These are phyloP conservation scores for Cymbopogon flexuosus DNA, from an alignment of 202 grass and related monocot species.

Conservation along the genomic window DNA sequence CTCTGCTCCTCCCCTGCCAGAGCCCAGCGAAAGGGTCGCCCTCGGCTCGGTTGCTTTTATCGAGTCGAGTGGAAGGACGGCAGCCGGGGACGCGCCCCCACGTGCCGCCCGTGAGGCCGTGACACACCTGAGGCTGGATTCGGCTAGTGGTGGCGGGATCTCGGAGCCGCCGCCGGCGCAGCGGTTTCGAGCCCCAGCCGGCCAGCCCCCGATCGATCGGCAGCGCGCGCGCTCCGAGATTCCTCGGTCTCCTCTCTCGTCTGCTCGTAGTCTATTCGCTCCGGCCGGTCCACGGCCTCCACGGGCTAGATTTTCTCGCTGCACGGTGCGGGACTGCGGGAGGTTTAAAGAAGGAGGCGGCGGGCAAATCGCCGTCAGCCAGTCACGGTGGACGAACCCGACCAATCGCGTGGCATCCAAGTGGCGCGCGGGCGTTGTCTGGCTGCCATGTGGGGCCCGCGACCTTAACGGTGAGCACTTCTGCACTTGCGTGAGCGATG, in stretches of 20 bases:
- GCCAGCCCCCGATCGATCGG: slow-evolving; percentile 2
- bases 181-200: neutral
- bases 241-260: neutral
- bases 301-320: neutral
- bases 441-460: neutral
- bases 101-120: slow-evolving; percentile 4
- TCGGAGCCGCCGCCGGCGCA: neutral
- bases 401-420: slow-evolving; percentile 6
- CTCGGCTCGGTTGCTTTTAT: neutral
- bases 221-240: slow-evolving; percentile 5
- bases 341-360: slow-evolving; percentile 18
- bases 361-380: slow-evolving; percentile 2
- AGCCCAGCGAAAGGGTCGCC: neutral
- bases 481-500: neutral
- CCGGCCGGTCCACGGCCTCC: slow-evolving; percentile 12
- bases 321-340: neutral
- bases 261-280: slow-evolving; percentile 8
- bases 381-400: slow-evolving; percentile 4
- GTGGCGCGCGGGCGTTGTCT: neutral
- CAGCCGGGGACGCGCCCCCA: neutral
- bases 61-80: neutral
- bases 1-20: neutral
- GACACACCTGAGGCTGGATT: neutral
- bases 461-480: neutral
- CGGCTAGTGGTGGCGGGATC: neutral